phyloP scores from a whole-genome alignment of 306 rosid species.

The Vachellia pachyceras region DNA sequence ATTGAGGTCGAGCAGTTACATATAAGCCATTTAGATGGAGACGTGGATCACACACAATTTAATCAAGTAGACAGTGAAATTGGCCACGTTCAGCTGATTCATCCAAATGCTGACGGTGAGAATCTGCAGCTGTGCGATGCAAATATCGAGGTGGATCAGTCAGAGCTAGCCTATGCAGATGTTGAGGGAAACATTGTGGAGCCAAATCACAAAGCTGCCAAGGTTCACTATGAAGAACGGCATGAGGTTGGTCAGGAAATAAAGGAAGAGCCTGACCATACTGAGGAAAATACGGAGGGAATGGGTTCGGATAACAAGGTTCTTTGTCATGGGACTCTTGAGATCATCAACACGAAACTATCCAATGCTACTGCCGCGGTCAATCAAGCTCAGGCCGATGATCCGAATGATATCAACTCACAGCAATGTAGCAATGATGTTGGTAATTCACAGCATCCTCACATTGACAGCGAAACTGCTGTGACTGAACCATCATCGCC shows the following conservation, averaged over 20 bases:
- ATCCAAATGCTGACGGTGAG: constrained; percentile 52
- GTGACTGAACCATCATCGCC: constrained; percentile 36
- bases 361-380: constrained; percentile 46
- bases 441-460: constrained; percentile 52
- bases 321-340: constrained; percentile 41
- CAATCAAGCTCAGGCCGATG: constrained; percentile 37
- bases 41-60: constrained; percentile 58
- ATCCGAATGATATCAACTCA: constrained; percentile 33
- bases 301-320: constrained; percentile 46
- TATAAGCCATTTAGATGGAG: constrained; percentile 57
- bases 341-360: constrained; percentile 34
- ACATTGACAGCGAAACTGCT: constrained; percentile 40
- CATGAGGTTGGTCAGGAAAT: constrained; percentile 55
- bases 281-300: constrained; percentile 51
- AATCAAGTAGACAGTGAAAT: constrained; percentile 58
- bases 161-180: constrained; percentile 54
- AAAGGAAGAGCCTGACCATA: constrained; percentile 61
- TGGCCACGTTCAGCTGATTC: constrained; percentile 58
- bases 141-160: constrained; percentile 63
- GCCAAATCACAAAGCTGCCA: constrained; percentile 46
- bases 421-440: constrained; percentile 37
- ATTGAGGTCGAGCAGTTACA: constrained; percentile 63
- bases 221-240: constrained; percentile 54
- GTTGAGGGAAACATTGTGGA: constrained; percentile 51
- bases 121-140: constrained; percentile 63